Evolutionary conservation across 805 yeast genomes (phyloP), one percentile per base, ranked within the genome.

Genomic region (Candida xyloterini): DNA sequence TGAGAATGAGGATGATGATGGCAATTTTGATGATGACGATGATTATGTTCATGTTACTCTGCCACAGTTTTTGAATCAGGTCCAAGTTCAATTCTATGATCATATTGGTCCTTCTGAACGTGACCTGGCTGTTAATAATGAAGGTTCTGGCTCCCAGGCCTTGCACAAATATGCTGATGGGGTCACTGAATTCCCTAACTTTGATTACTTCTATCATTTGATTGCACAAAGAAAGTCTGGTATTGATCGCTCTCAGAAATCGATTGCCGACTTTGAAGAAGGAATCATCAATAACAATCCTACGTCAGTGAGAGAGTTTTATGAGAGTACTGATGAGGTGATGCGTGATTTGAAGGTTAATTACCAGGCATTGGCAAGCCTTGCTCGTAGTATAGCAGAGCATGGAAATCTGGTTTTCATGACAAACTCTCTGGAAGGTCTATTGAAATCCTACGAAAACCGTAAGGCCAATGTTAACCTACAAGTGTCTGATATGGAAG

Each of bases 251-350:
- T 56, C 57, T 7, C 47, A 57, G 15, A 46, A 42, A 8, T 55
- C 55, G 32, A 56, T 58, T 2, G 43, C 47, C 3, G 59, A 54
- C 18, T 60, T 59, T 36, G 57, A 56, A 9, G 46, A 48, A 18
- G 55, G 50, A 26, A 55, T 61, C n/a, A 41, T 47, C n/a, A 58
- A 57, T 13, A 55, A 57, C 10, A 61, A 61, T 35, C 62, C 62
- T 10, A 51, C 55, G 3, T 56, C 63, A 4, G 54, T 61, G 14
- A 42, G 61, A 14, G 66, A 61, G 23, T 60, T 51, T 35, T 59
- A 54, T 39, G 57, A 50, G 23, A 57, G 61, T 22, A 30, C 47
- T 7, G 55, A 51, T 6, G 53, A 48, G 4, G 28, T 60, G 5
- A 50, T 46, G 31, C 37, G 37, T 10, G 61, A 56, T 35, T 35